Conservation (phyloP, 805 yeast genomes). For the Sugiyamaella floridensis region DNA sequence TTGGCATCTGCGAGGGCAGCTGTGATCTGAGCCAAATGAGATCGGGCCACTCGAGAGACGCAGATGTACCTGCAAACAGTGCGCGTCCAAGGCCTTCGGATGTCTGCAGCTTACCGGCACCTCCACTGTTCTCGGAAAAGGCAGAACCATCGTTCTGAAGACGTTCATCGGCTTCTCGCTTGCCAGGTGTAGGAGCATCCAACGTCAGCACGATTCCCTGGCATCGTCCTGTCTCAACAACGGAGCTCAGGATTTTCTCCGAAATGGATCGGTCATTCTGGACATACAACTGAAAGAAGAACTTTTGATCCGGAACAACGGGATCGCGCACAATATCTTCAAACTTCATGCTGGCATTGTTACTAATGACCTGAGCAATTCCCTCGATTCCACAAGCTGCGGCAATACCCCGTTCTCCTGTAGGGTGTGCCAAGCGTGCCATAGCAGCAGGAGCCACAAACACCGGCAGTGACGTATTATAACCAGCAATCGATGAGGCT, state of each 20-base stretch:
- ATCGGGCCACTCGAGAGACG: slow-evolving; percentile 28
- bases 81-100: slow-evolving; percentile 27
- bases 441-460: slow-evolving; percentile 37
- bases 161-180: slow-evolving; percentile 42
- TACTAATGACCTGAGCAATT: slow-evolving; percentile 39
- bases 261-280: slow-evolving; percentile 24
- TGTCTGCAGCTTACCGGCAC: background rate
- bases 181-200: slow-evolving; percentile 49
- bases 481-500: slow-evolving; percentile 44
- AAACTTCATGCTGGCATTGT: slow-evolving; percentile 29
- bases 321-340: slow-evolving; percentile 23
- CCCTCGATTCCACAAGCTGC: slow-evolving; percentile 34
- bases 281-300: slow-evolving; percentile 28
- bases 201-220: slow-evolving; percentile 48
- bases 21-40: slow-evolving; percentile 24
- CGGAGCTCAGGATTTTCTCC: slow-evolving; percentile 20
- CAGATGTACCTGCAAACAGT: slow-evolving; percentile 27
- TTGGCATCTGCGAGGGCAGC: slow-evolving; percentile 37
- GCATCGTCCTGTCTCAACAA: slow-evolving; percentile 31
- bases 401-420: slow-evolving; percentile 32
- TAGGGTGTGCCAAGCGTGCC: slow-evolving; percentile 28
- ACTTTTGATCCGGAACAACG: slow-evolving; percentile 21
- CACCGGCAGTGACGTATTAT: slow-evolving; percentile 39
- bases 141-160: slow-evolving; percentile 19
- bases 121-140: slow-evolving; percentile 13